These are phyloP conservation scores for Trichomonas gallinae DNA, from an alignment of 208 protist genomes.

Conservation along the genomic window DNA sequence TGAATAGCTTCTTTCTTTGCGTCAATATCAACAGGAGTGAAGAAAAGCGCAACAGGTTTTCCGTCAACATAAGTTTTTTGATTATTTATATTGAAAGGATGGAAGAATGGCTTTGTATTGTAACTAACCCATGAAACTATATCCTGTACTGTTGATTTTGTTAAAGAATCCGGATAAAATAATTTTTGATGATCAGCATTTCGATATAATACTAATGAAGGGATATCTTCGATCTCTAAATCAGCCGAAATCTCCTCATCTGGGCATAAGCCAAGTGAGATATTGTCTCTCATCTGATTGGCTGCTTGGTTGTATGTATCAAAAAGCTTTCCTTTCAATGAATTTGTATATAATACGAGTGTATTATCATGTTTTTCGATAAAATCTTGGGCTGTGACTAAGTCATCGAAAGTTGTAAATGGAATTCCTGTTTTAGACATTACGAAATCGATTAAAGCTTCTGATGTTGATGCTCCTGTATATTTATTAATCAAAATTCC, in stretches of 20 bases:
- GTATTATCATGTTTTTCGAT: not conserved
- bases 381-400: not conserved
- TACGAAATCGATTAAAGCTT: not conserved
- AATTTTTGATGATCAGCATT: not conserved
- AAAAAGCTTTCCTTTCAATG: not conserved
- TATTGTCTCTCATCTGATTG: not conserved
- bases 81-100: not conserved
- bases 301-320: not conserved
- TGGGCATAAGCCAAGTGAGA: not conserved
- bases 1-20: not conserved
- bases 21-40: not conserved
- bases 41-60: not conserved
- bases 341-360: not conserved
- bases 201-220: not conserved
- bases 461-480: not conserved
- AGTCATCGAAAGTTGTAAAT: not conserved
- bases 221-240: not conserved
- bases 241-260: not conserved
- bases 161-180: not conserved
- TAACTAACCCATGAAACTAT: not conserved
- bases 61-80: not conserved
- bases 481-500: not conserved
- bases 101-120: not conserved
- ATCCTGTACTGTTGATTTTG: not conserved
- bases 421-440: not conserved